Evolutionary conservation across 129 eudicot genomes (phyloP), one percentile per base, ranked within the genome.

Genomic region (Tagetes erecta): DNA sequence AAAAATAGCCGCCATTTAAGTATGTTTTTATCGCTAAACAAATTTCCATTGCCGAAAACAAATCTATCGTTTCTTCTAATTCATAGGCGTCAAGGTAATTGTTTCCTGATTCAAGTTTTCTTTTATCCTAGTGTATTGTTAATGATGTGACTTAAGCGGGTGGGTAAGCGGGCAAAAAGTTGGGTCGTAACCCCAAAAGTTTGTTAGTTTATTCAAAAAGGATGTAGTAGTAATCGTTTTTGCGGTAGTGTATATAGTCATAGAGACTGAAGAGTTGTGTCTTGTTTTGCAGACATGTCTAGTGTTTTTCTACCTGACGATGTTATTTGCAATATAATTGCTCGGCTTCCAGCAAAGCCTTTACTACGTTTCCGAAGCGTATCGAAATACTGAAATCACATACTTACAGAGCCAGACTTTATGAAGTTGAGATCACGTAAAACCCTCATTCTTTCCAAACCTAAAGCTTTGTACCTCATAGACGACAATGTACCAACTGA

Each of bases 371-470:
- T 10, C 11, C 35, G 41, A 31, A 9, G 58, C 30, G 46, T 34
- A 35, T 49, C 47, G 0, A 49, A 1, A 8, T 27, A 50, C 6
- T 69, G 73, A 67, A 76, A 66, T 34, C 30, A 42, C 45, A 1
- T 53, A 46, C 45, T 76, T n/a, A 27, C 44, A 3, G 57, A 76
- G 0, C 67, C 68, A 4, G 20, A 13, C 30, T 31, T 67, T 31
- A 41, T 76, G 58, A 66, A 41, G 45, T 76, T 20, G 3, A 67
- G 46, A 53, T 53, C 80, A 7, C 80, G 42, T 37, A 52, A 8
- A 53, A 52, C 5, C 12, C 27, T 52, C 73, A 34, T 67, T 39
- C 36, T 52, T 10, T 44, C 74, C 53, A 7, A 13, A 12, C 1
- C 3, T 0, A 6, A 65, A 6, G 0, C 55, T 75, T 34, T 64